phyloP scores from a whole-genome alignment of 1,284 basidiomycete species.

The Leccinum colubrinum region DNA sequence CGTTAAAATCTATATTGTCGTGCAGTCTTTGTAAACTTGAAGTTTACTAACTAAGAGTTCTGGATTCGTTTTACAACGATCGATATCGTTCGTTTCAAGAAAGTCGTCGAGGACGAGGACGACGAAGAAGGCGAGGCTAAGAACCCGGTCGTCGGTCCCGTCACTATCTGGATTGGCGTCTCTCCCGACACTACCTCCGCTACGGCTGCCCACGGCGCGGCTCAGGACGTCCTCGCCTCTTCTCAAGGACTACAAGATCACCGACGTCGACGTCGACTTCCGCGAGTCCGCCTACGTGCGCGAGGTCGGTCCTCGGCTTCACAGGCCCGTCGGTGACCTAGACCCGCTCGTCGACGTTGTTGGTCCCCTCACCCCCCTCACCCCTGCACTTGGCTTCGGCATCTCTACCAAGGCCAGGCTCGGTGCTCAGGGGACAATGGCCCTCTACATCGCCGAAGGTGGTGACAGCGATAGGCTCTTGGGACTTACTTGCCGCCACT shows the following conservation, averaged over 20 bases:
- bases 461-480: neutral
- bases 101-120: neutral
- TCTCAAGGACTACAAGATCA: neutral
- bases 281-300: neutral
- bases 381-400: neutral
- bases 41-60: neutral
- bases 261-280: neutral
- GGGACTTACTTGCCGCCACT: neutral
- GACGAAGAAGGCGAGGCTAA: neutral
- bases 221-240: neutral
- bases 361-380: neutral
- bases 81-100: neutral
- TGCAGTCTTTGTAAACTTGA: neutral
- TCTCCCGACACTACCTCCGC: neutral
- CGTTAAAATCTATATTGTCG: neutral
- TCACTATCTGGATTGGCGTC: neutral
- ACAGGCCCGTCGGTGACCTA: neutral
- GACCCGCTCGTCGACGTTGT: neutral
- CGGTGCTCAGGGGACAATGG: neutral
- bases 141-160: neutral
- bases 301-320: neutral
- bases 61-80: neutral
- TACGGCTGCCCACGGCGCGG: neutral
- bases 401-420: neutral
- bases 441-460: neutral